Conservation (phyloP, 257 asterid species). For the Cynanchum wilfordii region DNA sequence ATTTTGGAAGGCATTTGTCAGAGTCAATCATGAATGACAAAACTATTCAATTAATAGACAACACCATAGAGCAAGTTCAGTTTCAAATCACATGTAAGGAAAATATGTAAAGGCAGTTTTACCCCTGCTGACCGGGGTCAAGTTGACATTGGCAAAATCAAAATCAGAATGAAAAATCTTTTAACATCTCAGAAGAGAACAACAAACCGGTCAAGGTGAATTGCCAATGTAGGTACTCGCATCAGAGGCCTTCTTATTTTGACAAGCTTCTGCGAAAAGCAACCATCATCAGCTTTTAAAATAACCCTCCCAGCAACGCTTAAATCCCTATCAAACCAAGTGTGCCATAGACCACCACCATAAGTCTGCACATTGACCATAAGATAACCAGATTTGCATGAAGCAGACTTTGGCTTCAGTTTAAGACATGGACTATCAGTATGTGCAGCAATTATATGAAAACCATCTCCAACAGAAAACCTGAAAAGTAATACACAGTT, state of each 20-base stretch:
- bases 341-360: conserved; percentile 98
- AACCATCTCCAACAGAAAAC: conserved; percentile 79
- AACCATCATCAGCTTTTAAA: conserved; percentile 72
- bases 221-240: conserved; percentile 95
- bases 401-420: conserved; percentile 91
- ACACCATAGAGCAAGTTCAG: not conserved
- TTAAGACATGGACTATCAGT: conserved; percentile 98
- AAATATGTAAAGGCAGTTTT: not conserved
- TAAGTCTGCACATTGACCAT: conserved; percentile 92
- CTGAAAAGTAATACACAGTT: conserved; percentile 48
- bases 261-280: conserved; percentile 82
- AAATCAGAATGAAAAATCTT: not conserved
- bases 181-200: conserved; percentile 6
- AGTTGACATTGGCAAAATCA: not conserved
- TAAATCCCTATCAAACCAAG: conserved; percentile 97
- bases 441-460: conserved; percentile 95
- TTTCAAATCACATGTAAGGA: not conserved
- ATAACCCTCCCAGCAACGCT: conserved; percentile 97
- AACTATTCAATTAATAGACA: not conserved
- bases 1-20: not conserved
- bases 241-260: conserved; percentile 79
- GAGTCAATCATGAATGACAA: not conserved
- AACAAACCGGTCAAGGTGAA: conserved; percentile 85
- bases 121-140: not conserved
- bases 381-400: conserved; percentile 81